These are phyloP conservation scores for Termitomyces titanicus DNA, from an alignment of 768 basidiomycete genomes.

Conservation along the genomic window DNA sequence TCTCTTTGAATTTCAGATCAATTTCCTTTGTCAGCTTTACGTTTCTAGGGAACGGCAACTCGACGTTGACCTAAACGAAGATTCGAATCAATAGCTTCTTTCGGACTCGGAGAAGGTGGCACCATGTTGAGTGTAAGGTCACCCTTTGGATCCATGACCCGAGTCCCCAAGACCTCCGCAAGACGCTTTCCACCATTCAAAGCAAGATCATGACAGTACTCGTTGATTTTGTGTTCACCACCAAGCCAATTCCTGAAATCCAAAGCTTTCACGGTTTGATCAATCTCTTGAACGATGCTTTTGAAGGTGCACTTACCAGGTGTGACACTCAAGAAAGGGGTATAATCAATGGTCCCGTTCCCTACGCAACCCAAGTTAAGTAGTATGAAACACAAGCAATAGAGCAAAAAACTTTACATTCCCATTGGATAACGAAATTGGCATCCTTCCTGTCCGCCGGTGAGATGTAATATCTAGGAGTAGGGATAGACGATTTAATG, in stretches of 20 bases:
- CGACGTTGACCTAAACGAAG: constrained; percentile 33
- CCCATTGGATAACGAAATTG: constrained; percentile 42
- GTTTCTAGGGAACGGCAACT: constrained; percentile 32
- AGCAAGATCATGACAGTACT: constrained; percentile 72
- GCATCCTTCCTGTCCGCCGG: constrained; percentile 29
- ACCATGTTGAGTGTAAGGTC: constrained; percentile 79
- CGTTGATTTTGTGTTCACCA: constrained; percentile 74
- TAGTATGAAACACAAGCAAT: neutral
- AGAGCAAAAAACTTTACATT: constrained; percentile 22
- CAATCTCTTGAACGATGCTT: neutral
- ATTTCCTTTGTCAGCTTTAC: constrained; percentile 20
- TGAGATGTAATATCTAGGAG: constrained; percentile 45
- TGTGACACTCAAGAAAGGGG: constrained; percentile 45
- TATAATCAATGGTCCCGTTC: constrained; percentile 53
- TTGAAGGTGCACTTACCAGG: constrained; percentile 34
- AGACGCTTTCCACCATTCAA: constrained; percentile 61
- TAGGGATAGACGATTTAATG: constrained; percentile 59
- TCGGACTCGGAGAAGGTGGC: neutral
- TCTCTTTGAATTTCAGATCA: constrained; percentile 22
- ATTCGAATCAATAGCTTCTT: neutral
- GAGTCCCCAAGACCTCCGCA: constrained; percentile 62
- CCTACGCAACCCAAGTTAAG: constrained; percentile 28
- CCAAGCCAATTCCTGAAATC: constrained; percentile 78
- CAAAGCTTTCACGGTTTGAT: constrained; percentile 43
- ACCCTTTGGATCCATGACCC: constrained; percentile 56